Conservation (phyloP, 176 grass and related monocot genomes). For the Zea luxurians region DNA sequence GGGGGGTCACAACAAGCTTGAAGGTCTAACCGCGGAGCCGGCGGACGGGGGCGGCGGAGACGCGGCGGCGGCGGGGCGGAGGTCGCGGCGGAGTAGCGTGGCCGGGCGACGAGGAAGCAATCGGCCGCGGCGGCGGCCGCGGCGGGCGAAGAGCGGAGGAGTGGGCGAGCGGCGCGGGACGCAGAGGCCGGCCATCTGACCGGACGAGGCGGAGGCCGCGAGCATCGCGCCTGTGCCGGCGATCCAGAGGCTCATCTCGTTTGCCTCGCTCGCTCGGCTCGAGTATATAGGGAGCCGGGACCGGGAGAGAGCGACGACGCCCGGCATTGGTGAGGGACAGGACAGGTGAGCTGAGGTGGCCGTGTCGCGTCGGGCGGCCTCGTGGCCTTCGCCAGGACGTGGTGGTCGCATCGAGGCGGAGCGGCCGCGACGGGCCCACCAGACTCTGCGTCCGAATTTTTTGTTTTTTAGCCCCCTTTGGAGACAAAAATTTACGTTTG, state of each 20-base stretch:
- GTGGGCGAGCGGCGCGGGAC: constrained; percentile 19
- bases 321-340: not conserved
- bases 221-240: constrained; percentile 14
- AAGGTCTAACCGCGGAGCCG: constrained; percentile 31
- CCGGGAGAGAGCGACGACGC: not conserved
- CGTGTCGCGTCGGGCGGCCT: not conserved
- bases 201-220: not conserved
- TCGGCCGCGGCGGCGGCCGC: not conserved
- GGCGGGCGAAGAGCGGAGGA: not conserved
- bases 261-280: not conserved
- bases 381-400: not conserved
- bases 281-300: not conserved
- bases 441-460: too few relatives aligned
- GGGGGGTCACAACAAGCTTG: not conserved
- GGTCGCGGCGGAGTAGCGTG: not conserved
- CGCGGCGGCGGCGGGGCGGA: not conserved
- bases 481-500: too few relatives aligned
- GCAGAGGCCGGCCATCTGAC: constrained; percentile 40
- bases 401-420: not conserved
- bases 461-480: too few relatives aligned
- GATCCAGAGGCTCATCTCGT: not conserved
- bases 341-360: not conserved
- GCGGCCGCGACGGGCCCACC: not conserved
- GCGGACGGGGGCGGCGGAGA: not conserved
- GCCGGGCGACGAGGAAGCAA: constrained; percentile 1